phyloP scores from a whole-genome alignment of 805 yeast species.

The Teunomyces tritomae region DNA sequence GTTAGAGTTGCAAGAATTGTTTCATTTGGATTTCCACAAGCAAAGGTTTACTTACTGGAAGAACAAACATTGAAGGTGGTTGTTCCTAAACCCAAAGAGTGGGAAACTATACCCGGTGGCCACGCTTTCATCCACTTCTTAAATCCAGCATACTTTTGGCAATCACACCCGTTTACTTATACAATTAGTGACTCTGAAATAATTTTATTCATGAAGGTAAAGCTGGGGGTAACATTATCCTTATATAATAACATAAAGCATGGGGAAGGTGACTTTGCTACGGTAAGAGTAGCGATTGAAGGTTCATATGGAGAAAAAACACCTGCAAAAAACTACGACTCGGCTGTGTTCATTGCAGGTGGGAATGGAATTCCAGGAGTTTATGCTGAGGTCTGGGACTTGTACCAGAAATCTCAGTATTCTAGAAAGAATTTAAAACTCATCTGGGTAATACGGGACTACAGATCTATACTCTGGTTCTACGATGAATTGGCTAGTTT shows the following conservation, averaged over 20 bases:
- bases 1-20: conserved; percentile 18
- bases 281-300: conserved; percentile 48
- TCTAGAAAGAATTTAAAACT: conserved; percentile 32
- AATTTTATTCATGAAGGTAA: conserved; percentile 22
- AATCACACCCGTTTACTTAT: conserved; percentile 30
- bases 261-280: conserved; percentile 31
- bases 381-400: conserved; percentile 37
- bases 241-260: conserved; percentile 30
- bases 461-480: conserved; percentile 50
- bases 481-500: conserved; percentile 39
- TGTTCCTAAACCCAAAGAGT: conserved; percentile 20
- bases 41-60: conserved; percentile 20
- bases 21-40: conserved; percentile 22
- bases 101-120: conserved; percentile 24
- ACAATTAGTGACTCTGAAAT: conserved; percentile 18
- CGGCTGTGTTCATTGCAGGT: conserved; percentile 55
- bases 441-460: conserved; percentile 62
- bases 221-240: conserved; percentile 25
- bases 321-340: conserved; percentile 47
- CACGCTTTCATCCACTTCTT: conserved; percentile 27
- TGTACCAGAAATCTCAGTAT: conserved; percentile 8
- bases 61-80: conserved; percentile 24
- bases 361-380: conserved; percentile 66
- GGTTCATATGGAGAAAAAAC: conserved; percentile 58
- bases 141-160: conserved; percentile 27